Conservation (phyloP, 2,329 filamentous ascomycete genomes). For the Golovinomyces cichoracearum region DNA sequence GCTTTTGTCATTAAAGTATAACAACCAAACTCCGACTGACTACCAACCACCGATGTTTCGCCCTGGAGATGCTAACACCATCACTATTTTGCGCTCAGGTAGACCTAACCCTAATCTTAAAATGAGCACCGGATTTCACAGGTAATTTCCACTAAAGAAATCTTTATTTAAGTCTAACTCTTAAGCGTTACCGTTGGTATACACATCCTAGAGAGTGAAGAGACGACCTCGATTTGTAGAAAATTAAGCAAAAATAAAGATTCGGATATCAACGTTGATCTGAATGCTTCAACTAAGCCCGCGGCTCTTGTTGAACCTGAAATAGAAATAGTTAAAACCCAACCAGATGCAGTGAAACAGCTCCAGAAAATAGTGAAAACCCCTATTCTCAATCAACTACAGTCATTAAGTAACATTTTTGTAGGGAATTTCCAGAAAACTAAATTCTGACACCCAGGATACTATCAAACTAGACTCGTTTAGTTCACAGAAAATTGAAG, state of each 20-base stretch:
- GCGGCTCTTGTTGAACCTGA: background rate
- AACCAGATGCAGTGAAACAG: constrained; percentile 2
- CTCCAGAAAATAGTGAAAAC: constrained; percentile 3
- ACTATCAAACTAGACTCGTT: constrained; percentile 2
- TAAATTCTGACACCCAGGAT: constrained; percentile 5
- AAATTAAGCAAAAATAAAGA: background rate
- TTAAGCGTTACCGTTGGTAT: constrained; percentile 1
- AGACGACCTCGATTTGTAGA: background rate
- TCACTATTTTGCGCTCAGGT: constrained; percentile 3
- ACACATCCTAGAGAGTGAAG: constrained; percentile 1
- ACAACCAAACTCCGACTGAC: constrained; percentile 4
- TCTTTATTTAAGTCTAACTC: background rate
- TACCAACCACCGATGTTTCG: constrained; percentile 7
- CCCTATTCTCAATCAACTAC: background rate
- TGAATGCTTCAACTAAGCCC: background rate
- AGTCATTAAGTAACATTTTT: background rate
- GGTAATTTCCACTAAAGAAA: constrained; percentile 1
- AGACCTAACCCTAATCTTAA: background rate
- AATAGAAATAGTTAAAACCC: constrained; percentile 1
- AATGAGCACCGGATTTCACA: constrained; percentile 5
- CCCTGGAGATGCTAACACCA: constrained; percentile 3
- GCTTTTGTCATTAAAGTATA: constrained; percentile 7
- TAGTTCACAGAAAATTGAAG: background rate
- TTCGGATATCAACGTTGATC: background rate
- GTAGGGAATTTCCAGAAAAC: constrained; percentile 4